Conservation (phyloP, 176 grass and related monocot genomes). For the Zea luxurians region DNA sequence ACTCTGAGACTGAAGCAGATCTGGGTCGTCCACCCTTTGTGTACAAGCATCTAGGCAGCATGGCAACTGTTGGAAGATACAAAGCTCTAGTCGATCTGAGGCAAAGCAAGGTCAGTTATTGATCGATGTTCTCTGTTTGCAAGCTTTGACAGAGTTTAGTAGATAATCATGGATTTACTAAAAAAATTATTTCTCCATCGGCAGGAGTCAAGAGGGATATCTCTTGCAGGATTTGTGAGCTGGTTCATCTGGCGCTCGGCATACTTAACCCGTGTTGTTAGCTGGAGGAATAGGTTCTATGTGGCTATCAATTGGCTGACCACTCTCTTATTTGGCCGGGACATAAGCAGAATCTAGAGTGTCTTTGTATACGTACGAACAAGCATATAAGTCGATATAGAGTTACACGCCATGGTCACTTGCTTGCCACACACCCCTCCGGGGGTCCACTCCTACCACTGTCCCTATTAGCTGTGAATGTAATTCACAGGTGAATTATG, state of each 20-base stretch:
- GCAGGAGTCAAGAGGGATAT: constrained; percentile 85
- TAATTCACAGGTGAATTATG: constrained; percentile 30
- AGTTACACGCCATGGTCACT: not conserved
- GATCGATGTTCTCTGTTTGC: constrained; percentile 9
- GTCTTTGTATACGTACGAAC: constrained; percentile 1
- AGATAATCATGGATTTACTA: not conserved
- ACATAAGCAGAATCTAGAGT: constrained; percentile 81
- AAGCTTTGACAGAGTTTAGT: not conserved
- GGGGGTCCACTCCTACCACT: not conserved
- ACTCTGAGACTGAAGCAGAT: constrained; percentile 45
- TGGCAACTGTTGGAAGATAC: constrained; percentile 92
- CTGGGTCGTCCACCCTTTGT: constrained; percentile 73
- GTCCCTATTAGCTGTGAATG: not conserved
- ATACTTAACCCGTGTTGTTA: constrained; percentile 85
- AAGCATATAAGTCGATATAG: constrained; percentile 9
- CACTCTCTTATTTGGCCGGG: constrained; percentile 82
- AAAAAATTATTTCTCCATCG: constrained; percentile 6
- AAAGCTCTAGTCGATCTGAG: constrained; percentile 94
- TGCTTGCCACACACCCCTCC: not conserved
- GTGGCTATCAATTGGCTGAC: constrained; percentile 96
- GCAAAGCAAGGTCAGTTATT: constrained; percentile 76
- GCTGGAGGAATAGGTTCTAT: constrained; percentile 97
- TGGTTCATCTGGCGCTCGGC: constrained; percentile 92
- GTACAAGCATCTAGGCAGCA: constrained; percentile 90
- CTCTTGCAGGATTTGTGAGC: constrained; percentile 88